Evolutionary conservation across 345 rosid genomes (phyloP).

Genomic region (Chamaenerion angustifolium): DNA sequence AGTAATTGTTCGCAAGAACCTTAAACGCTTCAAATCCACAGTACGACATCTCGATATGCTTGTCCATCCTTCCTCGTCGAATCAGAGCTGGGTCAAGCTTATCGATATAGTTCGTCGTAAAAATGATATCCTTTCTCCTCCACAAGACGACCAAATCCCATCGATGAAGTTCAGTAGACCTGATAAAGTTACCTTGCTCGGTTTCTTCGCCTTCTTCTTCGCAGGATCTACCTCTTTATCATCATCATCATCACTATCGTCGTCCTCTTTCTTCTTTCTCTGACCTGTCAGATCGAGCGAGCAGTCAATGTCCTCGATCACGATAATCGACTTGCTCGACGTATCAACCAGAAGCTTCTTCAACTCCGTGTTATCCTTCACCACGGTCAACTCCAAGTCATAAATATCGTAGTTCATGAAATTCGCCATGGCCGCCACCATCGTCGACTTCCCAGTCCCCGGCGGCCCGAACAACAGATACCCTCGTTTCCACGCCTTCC

Average conservation of each 20-base stretch:
- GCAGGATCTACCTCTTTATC: neutral
- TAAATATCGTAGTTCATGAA: constrained; percentile 10
- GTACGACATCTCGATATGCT: constrained; percentile 14
- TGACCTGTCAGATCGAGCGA: constrained; percentile 13
- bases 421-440: constrained; percentile 18
- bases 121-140: constrained; percentile 12
- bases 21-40: constrained; percentile 10
- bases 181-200: constrained; percentile 15
- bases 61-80: constrained; percentile 18
- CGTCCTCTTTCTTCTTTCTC: constrained; percentile 7
- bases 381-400: constrained; percentile 14
- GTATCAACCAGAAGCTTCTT: constrained; percentile 14
- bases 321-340: constrained; percentile 14
- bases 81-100: constrained; percentile 17
- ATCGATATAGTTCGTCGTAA: constrained; percentile 14
- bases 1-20: constrained; percentile 7
- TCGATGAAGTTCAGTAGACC: constrained; percentile 16
- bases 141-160: constrained; percentile 18
- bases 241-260: neutral
- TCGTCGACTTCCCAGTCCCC: constrained; percentile 18
- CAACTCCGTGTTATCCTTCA: constrained; percentile 14
- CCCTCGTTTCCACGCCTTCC: constrained; percentile 14
- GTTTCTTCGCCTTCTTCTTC: neutral
- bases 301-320: constrained; percentile 18
- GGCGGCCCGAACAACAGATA: constrained; percentile 13